Percentiles rank a stretch among this genome's conserved stretches.
These are phyloP conservation scores for Glaciozyma martinii DNA, from an alignment of 768 basidiomycete genomes.

Conservation along the genomic window DNA sequence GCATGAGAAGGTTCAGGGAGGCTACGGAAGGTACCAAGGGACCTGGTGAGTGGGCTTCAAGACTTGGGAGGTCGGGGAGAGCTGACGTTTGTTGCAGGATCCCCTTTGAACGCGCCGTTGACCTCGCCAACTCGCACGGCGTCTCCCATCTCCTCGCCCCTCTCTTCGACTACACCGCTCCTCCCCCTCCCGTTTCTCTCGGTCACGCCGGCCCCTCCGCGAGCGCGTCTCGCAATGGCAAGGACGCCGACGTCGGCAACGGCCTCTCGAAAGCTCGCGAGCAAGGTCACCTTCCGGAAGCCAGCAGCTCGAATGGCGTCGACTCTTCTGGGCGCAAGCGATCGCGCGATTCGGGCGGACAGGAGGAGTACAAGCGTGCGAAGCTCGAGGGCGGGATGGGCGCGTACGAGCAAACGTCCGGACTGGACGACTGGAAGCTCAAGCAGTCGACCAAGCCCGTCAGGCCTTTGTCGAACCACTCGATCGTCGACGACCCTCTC, in stretches of 20 bases:
- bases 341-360: slow-evolving; percentile 4
- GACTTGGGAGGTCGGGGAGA: neutral
- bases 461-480: slow-evolving; percentile 1
- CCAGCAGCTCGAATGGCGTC: neutral
- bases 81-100: slow-evolving; percentile 56
- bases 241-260: slow-evolving; percentile 5
- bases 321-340: slow-evolving; percentile 13
- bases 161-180: slow-evolving; percentile 58
- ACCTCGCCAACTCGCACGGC: slow-evolving; percentile 84
- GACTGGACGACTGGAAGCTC: neutral
- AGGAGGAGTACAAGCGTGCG: slow-evolving; percentile 21
- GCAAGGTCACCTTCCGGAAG: slow-evolving; percentile 18
- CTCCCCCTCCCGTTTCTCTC: slow-evolving; percentile 22
- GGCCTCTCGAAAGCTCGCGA: slow-evolving; percentile 24
- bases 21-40: slow-evolving; percentile 98
- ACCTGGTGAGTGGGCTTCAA: slow-evolving; percentile 62
- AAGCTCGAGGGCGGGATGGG: slow-evolving; percentile 5
- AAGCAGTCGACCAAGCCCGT: slow-evolving; percentile 1
- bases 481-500: neutral
- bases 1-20: slow-evolving; percentile 92
- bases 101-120: slow-evolving; percentile 84
- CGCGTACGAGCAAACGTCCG: neutral
- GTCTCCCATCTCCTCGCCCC: slow-evolving; percentile 79
- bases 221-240: neutral
- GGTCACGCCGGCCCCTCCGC: neutral